These are phyloP conservation scores for Kurtzmaniella quercitrusa DNA, from an alignment of 1,139 yeast species.

Conservation along the genomic window DNA sequence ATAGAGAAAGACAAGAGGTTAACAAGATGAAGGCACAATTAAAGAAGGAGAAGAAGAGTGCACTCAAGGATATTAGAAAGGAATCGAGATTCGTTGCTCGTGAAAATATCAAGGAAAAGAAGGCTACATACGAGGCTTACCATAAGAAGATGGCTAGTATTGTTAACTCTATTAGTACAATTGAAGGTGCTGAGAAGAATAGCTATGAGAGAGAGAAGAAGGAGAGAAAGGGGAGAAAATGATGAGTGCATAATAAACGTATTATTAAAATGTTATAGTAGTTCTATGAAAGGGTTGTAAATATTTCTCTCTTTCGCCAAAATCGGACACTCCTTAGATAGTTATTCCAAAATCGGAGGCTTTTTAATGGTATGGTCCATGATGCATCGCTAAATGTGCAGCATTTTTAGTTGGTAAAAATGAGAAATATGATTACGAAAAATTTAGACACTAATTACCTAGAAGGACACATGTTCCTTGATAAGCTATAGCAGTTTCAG, in stretches of 20 bases:
- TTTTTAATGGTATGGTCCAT: too few species aligned
- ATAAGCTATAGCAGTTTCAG: too few species aligned
- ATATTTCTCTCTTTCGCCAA: too few species aligned
- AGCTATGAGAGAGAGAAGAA: slow-evolving; percentile 84
- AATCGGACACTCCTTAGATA: too few species aligned
- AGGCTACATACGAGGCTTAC: slow-evolving; percentile 69
- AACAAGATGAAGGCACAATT: slow-evolving; percentile 77
- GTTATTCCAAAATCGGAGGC: too few species aligned
- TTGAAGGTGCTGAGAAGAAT: slow-evolving; percentile 92
- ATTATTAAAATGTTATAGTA: not conserved
- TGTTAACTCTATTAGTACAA: slow-evolving; percentile 80
- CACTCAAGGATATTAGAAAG: slow-evolving; percentile 84
- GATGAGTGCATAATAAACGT: slow-evolving; percentile 1
- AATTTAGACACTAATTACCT: too few species aligned
- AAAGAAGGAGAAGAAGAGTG: slow-evolving; percentile 88
- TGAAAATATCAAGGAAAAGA: slow-evolving; percentile 77
- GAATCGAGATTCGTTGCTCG: slow-evolving; percentile 86
- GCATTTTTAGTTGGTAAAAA: too few species aligned
- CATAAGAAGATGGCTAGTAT: slow-evolving; percentile 87
- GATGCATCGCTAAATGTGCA: too few species aligned
- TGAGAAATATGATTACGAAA: too few species aligned
- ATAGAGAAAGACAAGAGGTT: slow-evolving; percentile 76
- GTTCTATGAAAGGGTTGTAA: not conserved
- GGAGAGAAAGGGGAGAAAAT: slow-evolving; percentile 47
- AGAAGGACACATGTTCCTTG: too few species aligned